A percentile compares a stretch with the other conserved stretches of the same genome.
phyloP scores from a whole-genome alignment of 345 rosid species.

The Moringa oleifera region DNA sequence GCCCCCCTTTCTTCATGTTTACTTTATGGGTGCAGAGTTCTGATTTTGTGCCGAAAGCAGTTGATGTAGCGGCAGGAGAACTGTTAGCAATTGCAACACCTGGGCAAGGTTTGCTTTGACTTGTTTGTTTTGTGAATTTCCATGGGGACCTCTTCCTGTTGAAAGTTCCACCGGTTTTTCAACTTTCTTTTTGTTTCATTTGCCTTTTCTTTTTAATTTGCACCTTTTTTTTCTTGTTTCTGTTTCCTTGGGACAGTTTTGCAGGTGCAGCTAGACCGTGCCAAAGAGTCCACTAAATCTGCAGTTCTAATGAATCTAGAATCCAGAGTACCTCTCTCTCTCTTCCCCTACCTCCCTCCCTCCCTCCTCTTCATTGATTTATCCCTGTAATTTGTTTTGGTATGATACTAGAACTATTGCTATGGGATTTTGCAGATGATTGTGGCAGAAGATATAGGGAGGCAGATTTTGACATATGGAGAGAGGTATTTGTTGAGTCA shows the following conservation, averaged over 20 bases:
- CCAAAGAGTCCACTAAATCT: conserved; percentile 64
- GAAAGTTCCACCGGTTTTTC: not conserved
- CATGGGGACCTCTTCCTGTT: not conserved
- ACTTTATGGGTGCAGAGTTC: conserved; percentile 37
- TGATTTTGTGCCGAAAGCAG: conserved; percentile 46
- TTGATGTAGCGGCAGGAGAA: conserved; percentile 54
- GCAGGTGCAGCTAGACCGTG: conserved; percentile 44
- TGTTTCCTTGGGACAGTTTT: conserved; percentile 31
- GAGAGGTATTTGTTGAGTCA: conserved; percentile 45
- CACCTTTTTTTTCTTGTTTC: not conserved
- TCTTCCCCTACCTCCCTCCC: not conserved
- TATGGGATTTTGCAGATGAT: conserved; percentile 34
- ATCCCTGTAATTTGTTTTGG: no score
- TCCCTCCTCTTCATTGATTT: no score
- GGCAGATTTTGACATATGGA: conserved; percentile 69
- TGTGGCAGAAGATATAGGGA: conserved; percentile 59
- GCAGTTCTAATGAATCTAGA: conserved; percentile 73
- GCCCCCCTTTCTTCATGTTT: not conserved
- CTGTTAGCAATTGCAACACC: conserved; percentile 43
- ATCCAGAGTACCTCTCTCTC: conserved; percentile 48
- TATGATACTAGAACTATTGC: not conserved
- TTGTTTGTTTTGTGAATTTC: not conserved
- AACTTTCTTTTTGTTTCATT: no score
- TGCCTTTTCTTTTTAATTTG: no score
- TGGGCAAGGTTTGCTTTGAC: conserved; percentile 42